Evolutionary conservation across 768 basidiomycete genomes (phyloP).

Genomic region (Royoungia palumana): DNA sequence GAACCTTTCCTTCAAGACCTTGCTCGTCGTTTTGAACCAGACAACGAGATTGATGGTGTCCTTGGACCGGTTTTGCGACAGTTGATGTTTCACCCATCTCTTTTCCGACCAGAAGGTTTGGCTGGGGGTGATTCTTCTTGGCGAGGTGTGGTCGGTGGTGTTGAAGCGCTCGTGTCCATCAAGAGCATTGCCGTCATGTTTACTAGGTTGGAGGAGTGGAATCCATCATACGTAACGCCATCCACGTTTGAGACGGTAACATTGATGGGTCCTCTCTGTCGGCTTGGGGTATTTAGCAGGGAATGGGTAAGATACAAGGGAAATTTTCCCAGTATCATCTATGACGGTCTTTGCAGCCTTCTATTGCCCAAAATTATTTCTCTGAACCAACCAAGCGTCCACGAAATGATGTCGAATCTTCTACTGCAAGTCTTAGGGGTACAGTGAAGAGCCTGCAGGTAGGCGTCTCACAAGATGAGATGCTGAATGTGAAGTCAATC

Average conservation of each 20-base stretch:
- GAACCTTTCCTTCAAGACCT: conserved; percentile 83
- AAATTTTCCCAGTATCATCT: neutral
- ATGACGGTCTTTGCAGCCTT: conserved; percentile 49
- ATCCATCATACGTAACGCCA: conserved; percentile 55
- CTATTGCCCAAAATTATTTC: conserved; percentile 76
- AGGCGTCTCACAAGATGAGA: conserved; percentile 6
- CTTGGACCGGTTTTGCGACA: conserved; percentile 70
- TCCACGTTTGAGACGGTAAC: conserved; percentile 60
- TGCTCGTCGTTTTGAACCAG: conserved; percentile 72
- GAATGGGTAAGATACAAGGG: conserved; percentile 68
- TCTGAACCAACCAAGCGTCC: conserved; percentile 77
- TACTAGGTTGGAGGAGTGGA: conserved; percentile 72
- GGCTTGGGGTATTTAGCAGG: conserved; percentile 81
- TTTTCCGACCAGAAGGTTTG: conserved; percentile 65
- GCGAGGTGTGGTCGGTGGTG: conserved; percentile 79
- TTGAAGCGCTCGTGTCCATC: conserved; percentile 75
- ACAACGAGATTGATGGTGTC: conserved; percentile 72
- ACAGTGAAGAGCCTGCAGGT: conserved; percentile 86
- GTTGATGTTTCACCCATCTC: conserved; percentile 60
- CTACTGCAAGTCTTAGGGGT: conserved; percentile 80
- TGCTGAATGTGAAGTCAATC: neutral
- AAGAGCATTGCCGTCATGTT: conserved; percentile 85
- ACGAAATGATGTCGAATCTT: conserved; percentile 73
- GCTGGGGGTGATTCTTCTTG: conserved; percentile 74
- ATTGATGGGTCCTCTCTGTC: conserved; percentile 79